phyloP scores from a whole-genome alignment of 352 stramenopile species.

The Albugo laibachii region DNA sequence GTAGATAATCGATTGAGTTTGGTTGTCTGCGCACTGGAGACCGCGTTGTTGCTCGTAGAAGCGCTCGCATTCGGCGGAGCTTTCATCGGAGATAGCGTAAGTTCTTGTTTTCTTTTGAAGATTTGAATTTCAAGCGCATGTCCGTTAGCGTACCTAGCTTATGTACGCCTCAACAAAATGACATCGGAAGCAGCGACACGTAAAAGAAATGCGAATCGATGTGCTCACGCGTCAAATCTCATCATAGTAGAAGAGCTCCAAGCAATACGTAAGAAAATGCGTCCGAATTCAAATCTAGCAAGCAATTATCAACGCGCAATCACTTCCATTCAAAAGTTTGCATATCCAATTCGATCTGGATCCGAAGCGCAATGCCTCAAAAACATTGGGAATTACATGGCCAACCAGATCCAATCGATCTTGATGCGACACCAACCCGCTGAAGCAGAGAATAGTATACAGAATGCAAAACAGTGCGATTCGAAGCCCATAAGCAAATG shows the following conservation, averaged over 20 bases:
- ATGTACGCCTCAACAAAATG: not conserved
- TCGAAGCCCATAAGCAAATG: no score
- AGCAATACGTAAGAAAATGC: constrained; percentile 23
- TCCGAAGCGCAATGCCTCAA: constrained; percentile 39
- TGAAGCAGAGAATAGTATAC: constrained; percentile 11
- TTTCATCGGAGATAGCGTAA: no score
- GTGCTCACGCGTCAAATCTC: constrained; percentile 36
- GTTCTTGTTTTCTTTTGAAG: no score
- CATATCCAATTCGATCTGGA: constrained; percentile 18
- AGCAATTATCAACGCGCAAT: constrained; percentile 53
- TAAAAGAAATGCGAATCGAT: constrained; percentile 11
- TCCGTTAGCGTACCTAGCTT: no score
- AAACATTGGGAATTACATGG: constrained; percentile 72
- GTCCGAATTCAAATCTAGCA: constrained; percentile 40
- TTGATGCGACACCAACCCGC: constrained; percentile 12
- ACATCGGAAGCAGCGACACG: constrained; percentile 1
- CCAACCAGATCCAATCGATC: constrained; percentile 66
- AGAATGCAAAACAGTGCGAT: not conserved
- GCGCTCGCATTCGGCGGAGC: no score
- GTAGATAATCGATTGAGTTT: no score
- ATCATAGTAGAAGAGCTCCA: constrained; percentile 50
- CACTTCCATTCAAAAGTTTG: constrained; percentile 33
- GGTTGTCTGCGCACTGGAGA: no score
- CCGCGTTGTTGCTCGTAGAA: no score
- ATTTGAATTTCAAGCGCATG: no score